Conservation (phyloP, 176 grass and related monocot species). For the Coix lacrymajobi region DNA sequence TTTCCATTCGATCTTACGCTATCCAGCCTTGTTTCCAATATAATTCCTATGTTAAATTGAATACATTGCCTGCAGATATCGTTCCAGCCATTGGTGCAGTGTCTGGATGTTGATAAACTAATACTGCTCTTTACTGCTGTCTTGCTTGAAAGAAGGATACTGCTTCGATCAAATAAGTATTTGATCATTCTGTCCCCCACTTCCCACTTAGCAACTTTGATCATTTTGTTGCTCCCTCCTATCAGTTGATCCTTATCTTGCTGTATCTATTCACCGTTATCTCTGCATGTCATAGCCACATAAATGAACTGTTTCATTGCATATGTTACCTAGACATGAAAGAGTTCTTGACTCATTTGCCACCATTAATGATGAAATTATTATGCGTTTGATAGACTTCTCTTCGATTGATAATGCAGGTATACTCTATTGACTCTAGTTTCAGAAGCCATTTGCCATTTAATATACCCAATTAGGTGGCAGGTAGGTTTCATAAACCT, state of each 20-base stretch:
- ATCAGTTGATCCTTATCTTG: not conserved
- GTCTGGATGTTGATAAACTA: slow-evolving; percentile 93
- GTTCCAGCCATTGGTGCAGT: slow-evolving; percentile 95
- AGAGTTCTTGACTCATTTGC: not conserved
- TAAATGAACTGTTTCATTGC: slow-evolving; percentile 14
- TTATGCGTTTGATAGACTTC: slow-evolving; percentile 16
- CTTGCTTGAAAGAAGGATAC: slow-evolving; percentile 98
- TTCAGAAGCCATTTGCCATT: slow-evolving; percentile 99
- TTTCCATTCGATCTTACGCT: slow-evolving; percentile 11
- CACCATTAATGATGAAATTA: slow-evolving; percentile 10
- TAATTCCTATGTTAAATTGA: not conserved
- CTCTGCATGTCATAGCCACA: slow-evolving; percentile 6
- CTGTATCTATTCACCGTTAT: slow-evolving; percentile 4
- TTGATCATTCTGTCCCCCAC: slow-evolving; percentile 14
- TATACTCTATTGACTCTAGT: slow-evolving; percentile 95
- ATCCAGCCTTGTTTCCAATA: slow-evolving; percentile 16
- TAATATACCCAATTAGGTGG: slow-evolving; percentile 98
- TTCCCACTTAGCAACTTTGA: slow-evolving; percentile 23
- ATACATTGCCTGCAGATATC: slow-evolving; percentile 64
- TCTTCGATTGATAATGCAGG: slow-evolving; percentile 47
- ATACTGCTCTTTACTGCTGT: slow-evolving; percentile 98
- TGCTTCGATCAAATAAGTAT: slow-evolving; percentile 96
- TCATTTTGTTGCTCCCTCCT: slow-evolving; percentile 17
- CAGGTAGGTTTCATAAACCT: slow-evolving; percentile 55
- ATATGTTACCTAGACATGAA: slow-evolving; percentile 5